phyloP scores from a whole-genome alignment of 805 yeast species.

The Yamadazyma tumulicola region DNA sequence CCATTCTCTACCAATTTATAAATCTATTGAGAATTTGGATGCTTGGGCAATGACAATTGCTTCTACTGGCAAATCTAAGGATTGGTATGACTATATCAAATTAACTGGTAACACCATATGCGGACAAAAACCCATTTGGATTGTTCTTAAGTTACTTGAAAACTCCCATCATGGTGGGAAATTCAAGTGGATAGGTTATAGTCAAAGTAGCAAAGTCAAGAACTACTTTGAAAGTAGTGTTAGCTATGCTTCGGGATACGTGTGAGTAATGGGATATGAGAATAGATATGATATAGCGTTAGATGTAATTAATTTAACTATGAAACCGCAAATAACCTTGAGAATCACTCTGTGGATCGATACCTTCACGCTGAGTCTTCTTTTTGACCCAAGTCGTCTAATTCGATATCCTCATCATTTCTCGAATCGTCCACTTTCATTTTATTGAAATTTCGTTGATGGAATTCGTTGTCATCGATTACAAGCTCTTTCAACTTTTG shows the following conservation, averaged over 20 bases:
- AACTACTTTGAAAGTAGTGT: conserved; percentile 67
- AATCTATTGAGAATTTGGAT: conserved; percentile 75
- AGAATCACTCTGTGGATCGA: too few relatives aligned
- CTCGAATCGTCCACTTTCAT: conserved; percentile 5
- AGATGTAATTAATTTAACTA: too few relatives aligned
- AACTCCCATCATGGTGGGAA: conserved; percentile 4
- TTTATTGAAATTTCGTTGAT: conserved; percentile 17
- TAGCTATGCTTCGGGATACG: conserved; percentile 85
- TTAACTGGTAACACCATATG: conserved; percentile 86
- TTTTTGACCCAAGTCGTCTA: conserved; percentile 10
- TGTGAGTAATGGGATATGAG: conserved; percentile 1
- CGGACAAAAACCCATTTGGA: conserved; percentile 79
- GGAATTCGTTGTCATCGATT: conserved; percentile 43
- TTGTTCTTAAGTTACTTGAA: conserved; percentile 47
- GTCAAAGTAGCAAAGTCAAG: conserved; percentile 63
- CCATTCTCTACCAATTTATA: conserved; percentile 49
- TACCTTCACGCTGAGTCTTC: neutral
- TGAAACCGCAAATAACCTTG: too few relatives aligned
- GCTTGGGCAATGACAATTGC: conserved; percentile 63
- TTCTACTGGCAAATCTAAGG: conserved; percentile 48
- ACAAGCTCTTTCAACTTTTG: conserved; percentile 57
- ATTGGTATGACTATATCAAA: conserved; percentile 66
- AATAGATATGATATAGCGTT: too few relatives aligned
- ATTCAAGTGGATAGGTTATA: conserved; percentile 73
- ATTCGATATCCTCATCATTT: conserved; percentile 11